Base-by-base conservation (phyloP, 192 early-diverging fungal species). In the Backusella tuberculispora region DNA sequence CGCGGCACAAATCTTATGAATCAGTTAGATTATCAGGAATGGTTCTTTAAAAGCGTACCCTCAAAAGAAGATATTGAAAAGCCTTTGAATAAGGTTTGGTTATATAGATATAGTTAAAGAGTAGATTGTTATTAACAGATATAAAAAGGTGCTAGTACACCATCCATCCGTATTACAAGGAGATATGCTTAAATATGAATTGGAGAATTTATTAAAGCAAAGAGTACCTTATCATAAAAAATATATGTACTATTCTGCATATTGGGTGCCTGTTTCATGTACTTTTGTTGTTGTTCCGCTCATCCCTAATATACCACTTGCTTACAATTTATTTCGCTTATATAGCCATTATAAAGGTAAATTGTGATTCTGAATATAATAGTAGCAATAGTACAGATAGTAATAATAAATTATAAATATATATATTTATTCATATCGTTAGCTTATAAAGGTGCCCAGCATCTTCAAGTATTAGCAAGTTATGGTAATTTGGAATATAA, bases 291-390 rank as follows among this genome's bases (percentile, higher is more conserved):
- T 93, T 66, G 87, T 94, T 4, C 93, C 93, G 4, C 26, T 94
- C 17, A 73, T 94, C 9, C 93, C 93, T 46, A 94, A 94, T 75
- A 89, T 94, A 43, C 92, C 92, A 0, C 74, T 94, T 17, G 90
- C 90, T 38, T 94, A 94, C 77, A 94, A 94, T 78, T 69, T 91
- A 40, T 94, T 92, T 71, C 89, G 93, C 4, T 83, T 94, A 26
- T 94, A 93, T 78, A 92, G 90, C 75, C 92, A 94, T 63, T 93
- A 92, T 78, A 91, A 91, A 90, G 93, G 92, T 81, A 81, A 79
- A 21, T 15, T 15, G 3, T 34, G 15, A 66, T 13, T 19, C 6
- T 10, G 24, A 21, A 9, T 40, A 14, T 3, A 65, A n/a, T 10
- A 8, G 10, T 68, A 68, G 15, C 6, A 17, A 14, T 63, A 13